Base-by-base conservation (phyloP, 768 basidiomycete genomes). In the Rhodocollybia butyracea region DNA sequence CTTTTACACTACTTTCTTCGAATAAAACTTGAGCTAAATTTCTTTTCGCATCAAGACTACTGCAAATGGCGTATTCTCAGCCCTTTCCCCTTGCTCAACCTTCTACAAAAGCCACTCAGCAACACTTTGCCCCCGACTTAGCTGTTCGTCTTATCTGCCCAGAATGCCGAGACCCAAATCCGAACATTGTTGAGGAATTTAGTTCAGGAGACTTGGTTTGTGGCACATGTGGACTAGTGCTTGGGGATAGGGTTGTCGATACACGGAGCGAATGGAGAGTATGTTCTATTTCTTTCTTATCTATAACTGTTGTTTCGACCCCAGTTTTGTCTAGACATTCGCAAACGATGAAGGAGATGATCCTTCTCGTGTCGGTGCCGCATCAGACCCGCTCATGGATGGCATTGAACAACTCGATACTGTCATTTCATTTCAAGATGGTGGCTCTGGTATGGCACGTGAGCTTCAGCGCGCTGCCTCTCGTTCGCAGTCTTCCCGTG, bases 331-430 rank as follows among this genome's bases (percentile, higher is more conserved):
- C 58, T 76, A 98, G 91, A 98, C 97, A 58, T 99, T 99, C 72
- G 97, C 97, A 61, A 97, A 98, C 68, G 96, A 98, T 64, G 97
- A 99, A 77, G 95, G 96, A 59, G 96, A 98, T 69, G 97, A 99
- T 70, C 97, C 97, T 59, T 98, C 97, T 61, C 97, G 97, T 89
- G 97, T 99, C 63, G 97, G 97, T 75, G 94, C 93, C 53, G 94
- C 94, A 41, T 84, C 88, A 19, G 94, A 98, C 70, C 93, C 95
- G 29, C 75, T 95, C 40, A 79, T 98, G 75, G 94, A 98, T 69
- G 94, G 94, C 36, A 88, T 93, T 64, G 95, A 97, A 65, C 91
- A 96, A 69, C 82, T 98, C 45, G 89, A 94, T 64, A 98, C 97
- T 31, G 83, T 92, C 55, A 98, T 98, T 70, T 91, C 91, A 61